Conservation (phyloP, 2,329 filamentous ascomycete species). For the Fusarium sp. region DNA sequence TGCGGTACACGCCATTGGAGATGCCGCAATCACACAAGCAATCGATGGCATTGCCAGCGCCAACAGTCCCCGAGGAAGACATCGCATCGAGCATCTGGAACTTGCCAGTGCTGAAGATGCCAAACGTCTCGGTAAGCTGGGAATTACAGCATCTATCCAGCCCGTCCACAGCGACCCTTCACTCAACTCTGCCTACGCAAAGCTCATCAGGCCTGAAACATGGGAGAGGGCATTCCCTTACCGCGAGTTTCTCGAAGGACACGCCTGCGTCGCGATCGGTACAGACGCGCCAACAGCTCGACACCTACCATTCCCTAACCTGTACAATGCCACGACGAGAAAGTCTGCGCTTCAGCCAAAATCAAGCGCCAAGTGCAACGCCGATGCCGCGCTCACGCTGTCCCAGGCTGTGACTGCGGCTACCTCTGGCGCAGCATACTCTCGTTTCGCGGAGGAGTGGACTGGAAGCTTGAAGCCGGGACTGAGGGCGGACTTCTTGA, state of each 20-base stretch:
- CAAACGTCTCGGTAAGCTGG: conserved; percentile 64
- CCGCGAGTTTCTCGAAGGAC: conserved; percentile 67
- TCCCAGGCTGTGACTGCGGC: conserved; percentile 66
- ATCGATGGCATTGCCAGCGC: conserved; percentile 65
- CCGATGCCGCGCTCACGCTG: conserved; percentile 64
- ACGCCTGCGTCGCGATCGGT: conserved; percentile 67
- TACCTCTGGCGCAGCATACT: conserved; percentile 67
- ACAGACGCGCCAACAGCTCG: conserved; percentile 71
- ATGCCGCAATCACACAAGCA: conserved; percentile 67
- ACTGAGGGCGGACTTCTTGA: conserved; percentile 68
- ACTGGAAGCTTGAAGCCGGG: conserved; percentile 65
- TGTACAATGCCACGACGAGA: conserved; percentile 70
- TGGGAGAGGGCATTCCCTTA: conserved; percentile 73
- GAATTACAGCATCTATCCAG: conserved; percentile 71
- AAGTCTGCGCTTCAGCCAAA: conserved; percentile 64
- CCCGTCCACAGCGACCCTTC: conserved; percentile 71
- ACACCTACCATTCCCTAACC: conserved; percentile 64
- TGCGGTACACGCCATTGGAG: conserved; percentile 75
- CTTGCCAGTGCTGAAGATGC: conserved; percentile 68
- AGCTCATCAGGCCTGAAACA: conserved; percentile 64
- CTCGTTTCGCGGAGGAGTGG: conserved; percentile 67
- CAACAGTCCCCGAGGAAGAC: conserved; percentile 60
- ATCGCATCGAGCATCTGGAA: conserved; percentile 75
- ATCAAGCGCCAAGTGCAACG: conserved; percentile 59
- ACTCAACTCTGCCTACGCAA: conserved; percentile 71